Evolutionary conservation across 164 flowering plant species (phyloP), one percentile per base, ranked within the genome.

Genomic region (Saururus chinensis): DNA sequence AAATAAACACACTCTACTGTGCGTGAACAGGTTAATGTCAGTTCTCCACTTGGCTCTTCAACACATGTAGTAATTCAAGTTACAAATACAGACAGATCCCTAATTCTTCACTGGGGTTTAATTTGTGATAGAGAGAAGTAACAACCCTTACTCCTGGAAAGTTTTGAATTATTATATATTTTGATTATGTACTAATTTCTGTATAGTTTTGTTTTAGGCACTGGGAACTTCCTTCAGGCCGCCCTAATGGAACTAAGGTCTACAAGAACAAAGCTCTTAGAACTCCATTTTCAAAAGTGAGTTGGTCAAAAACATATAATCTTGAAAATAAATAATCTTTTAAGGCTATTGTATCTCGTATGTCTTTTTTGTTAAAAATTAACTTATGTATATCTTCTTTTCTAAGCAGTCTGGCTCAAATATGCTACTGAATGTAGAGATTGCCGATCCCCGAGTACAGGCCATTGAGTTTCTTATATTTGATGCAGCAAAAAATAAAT

Each of bases 21-120:
- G 2, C 11, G n/a, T 69, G 60, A 73, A 59, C 86, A 93, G 99
- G 85, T 93, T 70, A 74, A 61, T 69, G 84, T 86, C 58, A 76
- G 66, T 56, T 54, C 64, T 64, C 66, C 82, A 17, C 40, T 74
- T 53, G 85, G 80, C 22, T 69, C 77, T 67, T 51, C 41, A 14
- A 62, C 72, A 40, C 81, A 80, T 66, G 62, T 93, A 52, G 77
- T 83, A 64, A 59, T 93, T 60, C 82, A 73, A 72, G 80, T 90
- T 45, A 70, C 87, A 26, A 74, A 83, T 71, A 78, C 76, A 64
- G 78, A 81, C 69, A 74, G 76, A 61, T 72, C 84, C 60, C 63
- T 93, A 69, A 57, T 77, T 70, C 85, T 93, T 53, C 99, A 93
- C 67, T 93, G 99, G 99, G 99, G 99, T 72, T 87, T 63, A 17